Evolutionary conservation across 345 rosid genomes (phyloP).

Genomic region (Hypericum androsaemum): DNA sequence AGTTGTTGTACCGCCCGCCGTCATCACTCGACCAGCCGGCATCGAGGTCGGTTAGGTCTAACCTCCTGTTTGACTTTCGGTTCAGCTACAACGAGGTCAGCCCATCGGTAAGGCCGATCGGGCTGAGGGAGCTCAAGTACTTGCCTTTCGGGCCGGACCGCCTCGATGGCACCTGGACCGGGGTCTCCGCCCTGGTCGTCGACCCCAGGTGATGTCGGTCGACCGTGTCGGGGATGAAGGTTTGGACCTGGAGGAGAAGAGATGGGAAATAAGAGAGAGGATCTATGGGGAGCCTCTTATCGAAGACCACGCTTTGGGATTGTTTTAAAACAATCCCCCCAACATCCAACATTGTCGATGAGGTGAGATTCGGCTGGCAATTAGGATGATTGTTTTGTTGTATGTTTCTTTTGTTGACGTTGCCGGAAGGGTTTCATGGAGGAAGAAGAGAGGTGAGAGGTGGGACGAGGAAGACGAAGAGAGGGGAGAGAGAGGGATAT

Average conservation of each 20-base stretch:
- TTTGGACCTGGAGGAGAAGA: conserved; percentile 66
- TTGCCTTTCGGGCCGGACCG: conserved; percentile 87
- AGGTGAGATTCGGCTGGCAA: too few relatives aligned
- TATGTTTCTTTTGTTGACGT: too few relatives aligned
- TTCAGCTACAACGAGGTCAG: conserved; percentile 83
- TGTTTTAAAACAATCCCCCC: too few relatives aligned
- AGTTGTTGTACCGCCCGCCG: conserved; percentile 76
- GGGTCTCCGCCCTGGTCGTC: conserved; percentile 76
- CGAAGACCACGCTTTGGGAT: too few relatives aligned
- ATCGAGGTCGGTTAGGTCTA: conserved; percentile 36
- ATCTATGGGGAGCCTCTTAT: conserved; percentile 58
- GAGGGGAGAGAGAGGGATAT: too few relatives aligned
- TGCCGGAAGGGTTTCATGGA: too few relatives aligned
- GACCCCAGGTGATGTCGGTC: conserved; percentile 49
- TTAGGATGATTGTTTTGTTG: too few relatives aligned
- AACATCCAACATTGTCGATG: too few relatives aligned
- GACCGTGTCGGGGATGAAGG: conserved; percentile 44
- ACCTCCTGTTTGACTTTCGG: conserved; percentile 77
- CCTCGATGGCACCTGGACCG: conserved; percentile 73
- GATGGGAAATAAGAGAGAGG: conserved; percentile 41
- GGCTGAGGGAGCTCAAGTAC: conserved; percentile 87
- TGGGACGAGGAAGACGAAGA: too few relatives aligned
- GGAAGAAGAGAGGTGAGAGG: too few relatives aligned
- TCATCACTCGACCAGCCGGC: conserved; percentile 55
- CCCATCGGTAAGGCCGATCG: conserved; percentile 60